Evolutionary conservation across 2,329 filamentous ascomycete genomes (phyloP).

Genomic region (Aureobasidium sp.): DNA sequence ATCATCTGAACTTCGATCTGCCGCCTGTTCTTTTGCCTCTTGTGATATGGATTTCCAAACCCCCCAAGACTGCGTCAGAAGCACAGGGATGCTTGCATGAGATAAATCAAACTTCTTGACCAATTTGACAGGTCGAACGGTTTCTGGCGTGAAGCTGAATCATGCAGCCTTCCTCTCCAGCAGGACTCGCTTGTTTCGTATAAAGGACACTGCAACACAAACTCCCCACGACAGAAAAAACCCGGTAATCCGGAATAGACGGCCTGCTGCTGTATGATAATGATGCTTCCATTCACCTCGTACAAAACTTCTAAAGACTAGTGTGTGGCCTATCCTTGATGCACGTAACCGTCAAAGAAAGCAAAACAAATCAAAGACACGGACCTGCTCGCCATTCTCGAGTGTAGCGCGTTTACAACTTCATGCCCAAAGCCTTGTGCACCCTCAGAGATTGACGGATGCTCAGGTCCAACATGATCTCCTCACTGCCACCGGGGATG

Average conservation of each 20-base stretch:
- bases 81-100: not conserved
- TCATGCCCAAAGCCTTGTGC: conserved; percentile 89
- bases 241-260: not conserved
- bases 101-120: not conserved
- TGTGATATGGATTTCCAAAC: too few species aligned
- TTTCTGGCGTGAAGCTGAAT: not conserved
- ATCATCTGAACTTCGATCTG: not conserved
- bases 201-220: not conserved
- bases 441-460: conserved; percentile 87
- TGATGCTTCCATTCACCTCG: not conserved
- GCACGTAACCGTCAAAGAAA: not conserved
- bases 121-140: not conserved
- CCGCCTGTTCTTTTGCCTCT: not conserved
- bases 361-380: not conserved
- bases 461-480: conserved; percentile 97
- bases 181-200: not conserved
- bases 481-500: conserved; percentile 85
- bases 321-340: not conserved
- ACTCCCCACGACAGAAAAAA: not conserved
- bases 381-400: not conserved
- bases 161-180: not conserved
- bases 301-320: not conserved
- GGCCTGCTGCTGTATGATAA: not conserved
- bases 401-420: conserved; percentile 54
- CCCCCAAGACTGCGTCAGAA: not conserved